A percentile compares a stretch with the other conserved stretches of the same genome.
Conservation (phyloP, 345 rosid genomes). For the Mallotus nudiflorus region DNA sequence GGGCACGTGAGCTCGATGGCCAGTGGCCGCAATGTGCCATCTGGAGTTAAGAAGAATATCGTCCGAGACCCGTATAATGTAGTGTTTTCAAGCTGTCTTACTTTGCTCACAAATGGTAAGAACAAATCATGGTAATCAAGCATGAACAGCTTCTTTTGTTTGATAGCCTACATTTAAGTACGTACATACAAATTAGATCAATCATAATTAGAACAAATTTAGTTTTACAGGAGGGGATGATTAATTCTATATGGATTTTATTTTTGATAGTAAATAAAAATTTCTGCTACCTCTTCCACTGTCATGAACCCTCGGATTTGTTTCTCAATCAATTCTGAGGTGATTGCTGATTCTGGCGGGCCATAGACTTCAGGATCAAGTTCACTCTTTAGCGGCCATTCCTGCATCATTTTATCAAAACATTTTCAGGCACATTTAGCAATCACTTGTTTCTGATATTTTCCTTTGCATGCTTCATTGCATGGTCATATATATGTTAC, state of each 20-base stretch:
- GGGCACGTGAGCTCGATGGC: slow-evolving; percentile 74
- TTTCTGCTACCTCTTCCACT: slow-evolving; percentile 47
- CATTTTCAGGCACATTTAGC: background rate
- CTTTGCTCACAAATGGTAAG: slow-evolving; percentile 65
- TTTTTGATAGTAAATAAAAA: background rate
- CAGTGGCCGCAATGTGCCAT: slow-evolving; percentile 52
- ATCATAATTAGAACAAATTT: background rate
- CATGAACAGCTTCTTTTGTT: slow-evolving; percentile 40
- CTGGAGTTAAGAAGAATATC: slow-evolving; percentile 52
- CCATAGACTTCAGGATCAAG: slow-evolving; percentile 72
- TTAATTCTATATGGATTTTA: background rate
- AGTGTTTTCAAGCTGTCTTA: slow-evolving; percentile 46
- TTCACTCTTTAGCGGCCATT: slow-evolving; percentile 78
- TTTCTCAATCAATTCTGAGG: slow-evolving; percentile 48
- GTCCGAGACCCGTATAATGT: slow-evolving; percentile 71
- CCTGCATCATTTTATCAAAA: slow-evolving; percentile 35
- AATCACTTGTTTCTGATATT: too few species aligned
- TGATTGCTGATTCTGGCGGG: slow-evolving; percentile 61
- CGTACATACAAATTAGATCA: too few species aligned
- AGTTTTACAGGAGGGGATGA: too few species aligned
- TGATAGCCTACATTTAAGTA: slow-evolving; percentile 9
- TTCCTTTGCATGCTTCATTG: too few species aligned
- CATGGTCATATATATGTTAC: too few species aligned
- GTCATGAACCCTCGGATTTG: slow-evolving; percentile 62
- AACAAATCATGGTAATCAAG: slow-evolving; percentile 60